These are phyloP conservation scores for Globisporangium viniferum DNA, from an alignment of 352 stramenopile species.

Conservation along the genomic window DNA sequence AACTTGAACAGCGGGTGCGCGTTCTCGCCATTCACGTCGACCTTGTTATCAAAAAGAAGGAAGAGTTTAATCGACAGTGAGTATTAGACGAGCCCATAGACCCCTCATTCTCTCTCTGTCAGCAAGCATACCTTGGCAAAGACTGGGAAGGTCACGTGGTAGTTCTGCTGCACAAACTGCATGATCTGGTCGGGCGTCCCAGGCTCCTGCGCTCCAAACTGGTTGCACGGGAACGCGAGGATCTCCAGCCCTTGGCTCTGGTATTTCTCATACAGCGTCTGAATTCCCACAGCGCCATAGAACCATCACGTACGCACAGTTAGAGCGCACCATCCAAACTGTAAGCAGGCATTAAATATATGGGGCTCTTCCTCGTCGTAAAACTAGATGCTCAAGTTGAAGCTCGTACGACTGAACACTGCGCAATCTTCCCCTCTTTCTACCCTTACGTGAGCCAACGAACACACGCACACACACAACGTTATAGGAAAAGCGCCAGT, in stretches of 20 bases:
- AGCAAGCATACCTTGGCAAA: conserved; percentile 76
- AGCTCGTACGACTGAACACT: not conserved
- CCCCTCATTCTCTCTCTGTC: not conserved
- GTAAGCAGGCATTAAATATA: not conserved
- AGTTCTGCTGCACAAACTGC: conserved; percentile 68
- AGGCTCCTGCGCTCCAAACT: conserved; percentile 93
- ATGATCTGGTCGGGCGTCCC: conserved; percentile 65
- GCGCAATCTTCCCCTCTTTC: not conserved
- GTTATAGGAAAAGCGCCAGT: not conserved
- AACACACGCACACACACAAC: not conserved
- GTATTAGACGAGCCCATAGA: too few relatives aligned
- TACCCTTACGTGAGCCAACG: not conserved
- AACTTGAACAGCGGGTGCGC: conserved; percentile 90
- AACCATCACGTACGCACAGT: not conserved
- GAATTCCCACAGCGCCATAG: not conserved
- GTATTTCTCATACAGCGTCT: conserved; percentile 79
- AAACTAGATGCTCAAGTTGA: not conserved
- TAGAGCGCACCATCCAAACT: not conserved
- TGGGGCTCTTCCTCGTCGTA: not conserved
- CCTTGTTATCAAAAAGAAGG: not conserved
- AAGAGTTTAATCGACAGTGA: not conserved
- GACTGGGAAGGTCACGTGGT: conserved; percentile 80
- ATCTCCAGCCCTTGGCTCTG: conserved; percentile 76
- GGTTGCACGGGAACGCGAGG: conserved; percentile 95
- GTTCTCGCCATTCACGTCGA: conserved; percentile 89